Evolutionary conservation across 2,329 filamentous ascomycete genomes (phyloP).

Genomic region (Trichophyton benhamiae): DNA sequence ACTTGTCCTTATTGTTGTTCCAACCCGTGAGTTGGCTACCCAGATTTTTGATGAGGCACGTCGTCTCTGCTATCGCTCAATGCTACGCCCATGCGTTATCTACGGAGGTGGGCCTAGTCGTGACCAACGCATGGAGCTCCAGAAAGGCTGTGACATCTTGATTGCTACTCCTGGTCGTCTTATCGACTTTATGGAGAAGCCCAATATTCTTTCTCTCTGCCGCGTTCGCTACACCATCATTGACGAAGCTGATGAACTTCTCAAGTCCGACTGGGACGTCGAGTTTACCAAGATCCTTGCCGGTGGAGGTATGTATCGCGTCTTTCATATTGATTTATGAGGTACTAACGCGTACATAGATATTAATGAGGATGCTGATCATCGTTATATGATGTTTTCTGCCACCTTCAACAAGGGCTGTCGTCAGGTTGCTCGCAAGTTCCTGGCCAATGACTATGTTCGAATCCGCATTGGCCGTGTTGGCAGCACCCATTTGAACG

Average conservation of each 20-base stretch:
- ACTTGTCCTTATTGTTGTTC: constrained; percentile 70
- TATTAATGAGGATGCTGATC: constrained; percentile 61
- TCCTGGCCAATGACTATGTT: constrained; percentile 61
- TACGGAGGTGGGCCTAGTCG: constrained; percentile 71
- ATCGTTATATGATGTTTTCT: constrained; percentile 71
- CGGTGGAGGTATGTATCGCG: constrained; percentile 57
- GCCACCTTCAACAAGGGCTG: constrained; percentile 80
- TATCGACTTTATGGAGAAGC: constrained; percentile 66
- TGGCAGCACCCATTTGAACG: constrained; percentile 70
- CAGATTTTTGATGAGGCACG: constrained; percentile 93
- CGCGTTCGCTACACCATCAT: constrained; percentile 53
- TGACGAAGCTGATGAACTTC: constrained; percentile 91
- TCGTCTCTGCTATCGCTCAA: constrained; percentile 84
- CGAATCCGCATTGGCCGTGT: constrained; percentile 78
- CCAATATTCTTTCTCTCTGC: constrained; percentile 28
- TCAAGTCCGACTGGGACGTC: constrained; percentile 64
- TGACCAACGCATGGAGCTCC: constrained; percentile 60
- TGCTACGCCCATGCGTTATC: constrained; percentile 79
- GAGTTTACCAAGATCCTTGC: constrained; percentile 64
- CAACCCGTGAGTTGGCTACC: constrained; percentile 78
- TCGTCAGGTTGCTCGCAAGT: constrained; percentile 62
- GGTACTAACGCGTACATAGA: constrained; percentile 31
- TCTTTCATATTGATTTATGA: background rate
- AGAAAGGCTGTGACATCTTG: constrained; percentile 77
- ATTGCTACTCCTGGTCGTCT: constrained; percentile 81